Conservation (phyloP, 495 filamentous ascomycete species). For the Aspergillus carlsbadensis region DNA sequence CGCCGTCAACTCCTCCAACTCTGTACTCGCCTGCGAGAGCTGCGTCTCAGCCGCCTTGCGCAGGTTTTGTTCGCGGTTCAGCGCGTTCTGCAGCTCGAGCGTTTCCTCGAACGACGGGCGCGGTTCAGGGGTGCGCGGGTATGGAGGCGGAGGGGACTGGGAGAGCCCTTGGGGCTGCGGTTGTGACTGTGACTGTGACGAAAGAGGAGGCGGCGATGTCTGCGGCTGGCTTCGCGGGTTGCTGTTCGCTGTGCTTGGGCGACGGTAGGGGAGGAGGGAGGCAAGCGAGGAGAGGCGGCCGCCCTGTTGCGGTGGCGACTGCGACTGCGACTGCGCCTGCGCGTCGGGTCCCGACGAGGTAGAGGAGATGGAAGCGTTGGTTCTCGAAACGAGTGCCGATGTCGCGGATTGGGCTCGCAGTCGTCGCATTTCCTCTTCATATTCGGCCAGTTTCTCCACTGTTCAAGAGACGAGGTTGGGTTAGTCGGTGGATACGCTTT, state of each 20-base stretch:
- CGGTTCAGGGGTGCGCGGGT: constrained; percentile 20
- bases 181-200: not conserved
- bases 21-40: constrained; percentile 66
- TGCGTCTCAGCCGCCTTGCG: constrained; percentile 74
- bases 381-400: constrained; percentile 25
- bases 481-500: not conserved
- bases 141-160: constrained; percentile 29
- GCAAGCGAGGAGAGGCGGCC: constrained; percentile 58
- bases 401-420: constrained; percentile 49
- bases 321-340: constrained; percentile 34
- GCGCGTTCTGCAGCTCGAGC: constrained; percentile 64
- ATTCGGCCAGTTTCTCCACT: constrained; percentile 84
- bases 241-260: constrained; percentile 44
- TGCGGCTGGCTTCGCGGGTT: constrained; percentile 33
- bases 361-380: constrained; percentile 33
- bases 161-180: constrained; percentile 11
- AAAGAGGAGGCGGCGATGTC: not conserved
- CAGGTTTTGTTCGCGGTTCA: constrained; percentile 68
- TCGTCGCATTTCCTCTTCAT: constrained; percentile 83
- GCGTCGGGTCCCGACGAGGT: constrained; percentile 13
- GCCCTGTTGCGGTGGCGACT: constrained; percentile 28
- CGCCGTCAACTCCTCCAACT: constrained; percentile 87
- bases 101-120: constrained; percentile 30
- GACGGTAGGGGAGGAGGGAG: constrained; percentile 63
- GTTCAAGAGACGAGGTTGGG: not conserved